Evolutionary conservation across 352 stramenopile species (phyloP), one percentile per base, ranked within the genome.

Genomic region (Globisporangium recalcitrans): DNA sequence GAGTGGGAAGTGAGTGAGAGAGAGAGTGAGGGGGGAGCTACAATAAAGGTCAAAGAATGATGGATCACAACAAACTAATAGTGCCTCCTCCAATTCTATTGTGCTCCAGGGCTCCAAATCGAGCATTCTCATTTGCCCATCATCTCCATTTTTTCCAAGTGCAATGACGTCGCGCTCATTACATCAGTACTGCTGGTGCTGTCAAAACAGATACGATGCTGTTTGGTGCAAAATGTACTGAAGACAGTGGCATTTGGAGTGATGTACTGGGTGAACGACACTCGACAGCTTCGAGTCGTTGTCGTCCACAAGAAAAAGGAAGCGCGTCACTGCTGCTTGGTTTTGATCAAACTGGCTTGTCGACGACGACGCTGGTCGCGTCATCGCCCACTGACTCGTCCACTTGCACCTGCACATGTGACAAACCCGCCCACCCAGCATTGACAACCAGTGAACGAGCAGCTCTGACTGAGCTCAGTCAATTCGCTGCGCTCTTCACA

Each of bases 251-350:
- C 32, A 38, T 0, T 38, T 14, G 0, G 10, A 4, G 1, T 13
- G 4, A 14, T 10, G 14, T 14, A 38, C 32, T 38, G 32, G 4
- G 14, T 38, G 13, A 44, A 44, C 36, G 36, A 44, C 9, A 54
- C 22, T 4, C 2, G 11, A 3, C 19, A 26, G 42, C 42, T 24
- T 49, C 19, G 42, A 24, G 42, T 49, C 5, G 42, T 14, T 14
- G 42, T 49, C 48, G 34, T 54, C 48, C 48, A 55, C 48, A 55
- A 55, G 48, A 55, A 55, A 36, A 46, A 46, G 38, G 38, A 46
- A 46, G 38, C 38, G 38, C 38, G 38, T 46, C 38, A 46, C 38
- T 21, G 38, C 38, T 46, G 38, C 38, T 46, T 46, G 38, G 38
- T 21, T 21, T 46, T 46, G 38, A 11, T 13, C 22, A 24, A 55